phyloP scores from a whole-genome alignment of 768 basidiomycete genomes.

The Tulasnella sp. region DNA sequence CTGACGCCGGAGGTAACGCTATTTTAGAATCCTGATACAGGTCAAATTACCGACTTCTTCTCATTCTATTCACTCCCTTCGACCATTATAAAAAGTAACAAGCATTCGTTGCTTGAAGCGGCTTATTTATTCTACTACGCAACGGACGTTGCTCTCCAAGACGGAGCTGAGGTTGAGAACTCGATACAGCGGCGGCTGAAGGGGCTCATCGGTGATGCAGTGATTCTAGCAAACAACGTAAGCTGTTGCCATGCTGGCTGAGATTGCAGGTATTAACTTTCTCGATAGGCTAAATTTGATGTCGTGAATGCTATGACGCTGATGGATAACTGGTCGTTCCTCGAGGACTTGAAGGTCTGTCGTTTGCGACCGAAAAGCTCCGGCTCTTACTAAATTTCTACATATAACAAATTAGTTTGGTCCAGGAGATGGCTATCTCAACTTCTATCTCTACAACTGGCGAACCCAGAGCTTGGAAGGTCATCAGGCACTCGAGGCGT shows the following conservation, averaged over 20 bases:
- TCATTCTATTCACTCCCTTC: slow-evolving; percentile 97
- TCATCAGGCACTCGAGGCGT: slow-evolving; percentile 48
- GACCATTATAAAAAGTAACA: slow-evolving; percentile 75
- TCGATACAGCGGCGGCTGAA: slow-evolving; percentile 65
- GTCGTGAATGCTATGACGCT: slow-evolving; percentile 93
- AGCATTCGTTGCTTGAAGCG: slow-evolving; percentile 73
- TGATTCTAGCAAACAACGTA: slow-evolving; percentile 69
- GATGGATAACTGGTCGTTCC: slow-evolving; percentile 85
- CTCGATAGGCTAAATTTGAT: slow-evolving; percentile 71
- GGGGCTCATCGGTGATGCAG: slow-evolving; percentile 70
- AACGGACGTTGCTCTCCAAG: slow-evolving; percentile 66
- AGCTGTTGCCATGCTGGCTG: slow-evolving; percentile 23
- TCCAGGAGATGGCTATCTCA: slow-evolving; percentile 81
- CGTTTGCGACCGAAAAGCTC: neutral
- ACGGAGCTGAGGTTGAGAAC: slow-evolving; percentile 59
- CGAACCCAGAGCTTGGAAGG: slow-evolving; percentile 77
- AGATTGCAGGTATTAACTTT: neutral
- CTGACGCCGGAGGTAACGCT: neutral
- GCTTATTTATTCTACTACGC: slow-evolving; percentile 97
- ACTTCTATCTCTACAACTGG: slow-evolving; percentile 96
- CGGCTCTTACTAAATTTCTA: neutral
- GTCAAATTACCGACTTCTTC: slow-evolving; percentile 89
- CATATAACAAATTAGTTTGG: slow-evolving; percentile 62
- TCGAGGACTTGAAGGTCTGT: slow-evolving; percentile 75
- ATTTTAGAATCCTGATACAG: slow-evolving; percentile 71